A percentile compares a stretch with the other conserved stretches of the same genome.
These are phyloP conservation scores for Kodamaea arcana DNA, from an alignment of 1,139 yeast genomes.

Conservation along the genomic window DNA sequence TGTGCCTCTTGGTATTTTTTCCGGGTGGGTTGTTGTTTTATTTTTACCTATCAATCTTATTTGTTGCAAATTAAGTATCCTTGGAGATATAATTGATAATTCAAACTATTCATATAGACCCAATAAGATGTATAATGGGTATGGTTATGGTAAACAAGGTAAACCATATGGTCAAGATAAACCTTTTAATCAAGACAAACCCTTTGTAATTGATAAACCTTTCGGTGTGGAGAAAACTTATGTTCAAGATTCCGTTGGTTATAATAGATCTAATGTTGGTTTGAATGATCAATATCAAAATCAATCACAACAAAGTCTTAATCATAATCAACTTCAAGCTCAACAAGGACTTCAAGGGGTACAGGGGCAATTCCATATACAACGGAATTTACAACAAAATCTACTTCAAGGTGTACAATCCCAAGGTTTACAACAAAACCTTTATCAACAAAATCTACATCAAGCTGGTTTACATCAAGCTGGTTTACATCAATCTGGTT, in stretches of 20 bases:
- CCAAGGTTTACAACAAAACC: not conserved
- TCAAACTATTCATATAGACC: too few relatives aligned
- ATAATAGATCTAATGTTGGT: too few relatives aligned
- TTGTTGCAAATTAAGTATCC: too few relatives aligned
- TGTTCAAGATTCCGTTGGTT: too few relatives aligned
- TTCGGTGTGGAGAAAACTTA: too few relatives aligned
- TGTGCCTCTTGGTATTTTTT: too few relatives aligned
- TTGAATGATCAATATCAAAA: not conserved
- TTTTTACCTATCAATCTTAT: too few relatives aligned
- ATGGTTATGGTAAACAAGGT: not conserved
- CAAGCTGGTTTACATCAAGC: not conserved
- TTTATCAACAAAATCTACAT: not conserved
- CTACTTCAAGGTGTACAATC: conserved; percentile 3
- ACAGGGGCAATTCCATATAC: conserved; percentile 1
- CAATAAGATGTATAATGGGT: not conserved
- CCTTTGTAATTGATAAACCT: too few relatives aligned
- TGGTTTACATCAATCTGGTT: not conserved
- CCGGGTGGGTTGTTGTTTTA: too few relatives aligned
- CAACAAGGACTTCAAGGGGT: not conserved
- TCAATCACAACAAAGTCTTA: not conserved
- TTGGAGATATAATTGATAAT: too few relatives aligned
- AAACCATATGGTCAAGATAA: not conserved
- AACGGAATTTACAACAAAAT: too few relatives aligned
- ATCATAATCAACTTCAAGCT: not conserved
- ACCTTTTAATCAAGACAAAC: not conserved